Percentiles rank a stretch among this genome's conserved stretches.
phyloP scores from a whole-genome alignment of 2,329 filamentous ascomycete genomes.

The Decorospora gaudefroyi region DNA sequence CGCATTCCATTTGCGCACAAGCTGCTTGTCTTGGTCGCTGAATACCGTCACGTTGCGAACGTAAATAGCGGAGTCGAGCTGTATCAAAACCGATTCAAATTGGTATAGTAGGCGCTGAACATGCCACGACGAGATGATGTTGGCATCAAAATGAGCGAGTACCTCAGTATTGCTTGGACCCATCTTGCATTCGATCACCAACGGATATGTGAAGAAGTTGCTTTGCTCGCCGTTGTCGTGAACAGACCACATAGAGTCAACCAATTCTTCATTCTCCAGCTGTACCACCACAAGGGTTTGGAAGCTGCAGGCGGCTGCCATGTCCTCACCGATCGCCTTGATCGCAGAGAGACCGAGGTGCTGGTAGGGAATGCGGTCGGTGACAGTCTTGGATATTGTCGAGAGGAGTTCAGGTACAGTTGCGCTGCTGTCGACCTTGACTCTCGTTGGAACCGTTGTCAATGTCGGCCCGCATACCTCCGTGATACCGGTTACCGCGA shows the following conservation, averaged over 20 bases:
- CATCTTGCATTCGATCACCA: conserved; percentile 40
- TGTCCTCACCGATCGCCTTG: conserved; percentile 54
- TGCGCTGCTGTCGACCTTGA: conserved; percentile 32
- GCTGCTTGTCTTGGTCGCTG: conserved; percentile 34
- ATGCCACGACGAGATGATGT: conserved; percentile 36
- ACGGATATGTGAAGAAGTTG: conserved; percentile 43
- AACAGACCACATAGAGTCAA: conserved; percentile 36
- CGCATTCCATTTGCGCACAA: conserved; percentile 33
- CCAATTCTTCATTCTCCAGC: conserved; percentile 30
- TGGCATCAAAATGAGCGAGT: conserved; percentile 35
- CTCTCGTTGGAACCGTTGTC: conserved; percentile 47
- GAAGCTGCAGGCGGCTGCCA: conserved; percentile 61
- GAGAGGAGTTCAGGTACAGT: conserved; percentile 35
- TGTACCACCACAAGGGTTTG: conserved; percentile 62
- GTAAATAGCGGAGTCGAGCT: conserved; percentile 30
- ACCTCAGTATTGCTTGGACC: conserved; percentile 27
- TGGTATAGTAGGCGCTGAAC: conserved; percentile 38
- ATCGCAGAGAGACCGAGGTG: conserved; percentile 48
- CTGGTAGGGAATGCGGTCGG: conserved; percentile 44
- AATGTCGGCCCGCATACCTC: conserved; percentile 47
- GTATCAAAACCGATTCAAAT: conserved; percentile 34
- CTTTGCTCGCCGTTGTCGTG: conserved; percentile 34
- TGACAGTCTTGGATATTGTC: conserved; percentile 24
- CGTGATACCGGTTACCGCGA: conserved; percentile 40
- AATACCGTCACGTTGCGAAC: conserved; percentile 33